A percentile compares a stretch with the other conserved stretches of the same genome.
Conservation (phyloP, 2,329 filamentous ascomycete species). For the Fusarium incarnatum region DNA sequence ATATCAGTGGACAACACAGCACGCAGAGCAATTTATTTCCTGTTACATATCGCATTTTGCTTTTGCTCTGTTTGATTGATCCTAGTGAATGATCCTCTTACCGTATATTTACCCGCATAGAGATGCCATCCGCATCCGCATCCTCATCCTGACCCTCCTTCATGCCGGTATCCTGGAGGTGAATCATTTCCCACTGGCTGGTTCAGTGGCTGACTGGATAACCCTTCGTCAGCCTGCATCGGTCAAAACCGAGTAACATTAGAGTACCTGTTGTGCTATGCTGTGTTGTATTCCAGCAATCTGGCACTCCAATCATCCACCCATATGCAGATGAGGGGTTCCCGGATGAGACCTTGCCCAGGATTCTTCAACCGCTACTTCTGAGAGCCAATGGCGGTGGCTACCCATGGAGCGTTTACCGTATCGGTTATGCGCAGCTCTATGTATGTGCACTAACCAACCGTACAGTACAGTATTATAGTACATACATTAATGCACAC, state of each 20-base stretch:
- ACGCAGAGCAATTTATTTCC: neutral
- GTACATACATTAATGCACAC: conserved; percentile 27
- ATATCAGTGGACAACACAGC: neutral
- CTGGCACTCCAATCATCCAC: conserved; percentile 33
- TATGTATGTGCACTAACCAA: conserved; percentile 21
- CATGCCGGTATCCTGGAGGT: conserved; percentile 18
- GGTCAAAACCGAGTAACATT: conserved; percentile 41
- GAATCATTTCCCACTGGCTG: conserved; percentile 34
- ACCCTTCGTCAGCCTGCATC: conserved; percentile 40
- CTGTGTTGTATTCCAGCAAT: conserved; percentile 34
- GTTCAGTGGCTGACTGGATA: conserved; percentile 44
- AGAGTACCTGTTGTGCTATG: neutral
- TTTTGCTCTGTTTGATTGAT: conserved; percentile 22
- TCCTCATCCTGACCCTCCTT: neutral
- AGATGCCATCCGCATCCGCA: conserved; percentile 10
- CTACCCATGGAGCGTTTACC: conserved; percentile 33
- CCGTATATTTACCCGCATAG: neutral
- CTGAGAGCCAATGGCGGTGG: conserved; percentile 23
- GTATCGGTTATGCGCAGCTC: conserved; percentile 34
- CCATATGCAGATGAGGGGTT: conserved; percentile 35
- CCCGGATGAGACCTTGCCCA: conserved; percentile 40
- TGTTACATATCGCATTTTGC: conserved; percentile 20
- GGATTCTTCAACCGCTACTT: conserved; percentile 7
- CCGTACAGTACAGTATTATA: conserved; percentile 6
- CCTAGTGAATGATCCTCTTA: conserved; percentile 16